Percentiles rank a stretch among this genome's conserved stretches.
Conservation (phyloP, 331 rosid genomes). For the Pyrus hybrid region DNA sequence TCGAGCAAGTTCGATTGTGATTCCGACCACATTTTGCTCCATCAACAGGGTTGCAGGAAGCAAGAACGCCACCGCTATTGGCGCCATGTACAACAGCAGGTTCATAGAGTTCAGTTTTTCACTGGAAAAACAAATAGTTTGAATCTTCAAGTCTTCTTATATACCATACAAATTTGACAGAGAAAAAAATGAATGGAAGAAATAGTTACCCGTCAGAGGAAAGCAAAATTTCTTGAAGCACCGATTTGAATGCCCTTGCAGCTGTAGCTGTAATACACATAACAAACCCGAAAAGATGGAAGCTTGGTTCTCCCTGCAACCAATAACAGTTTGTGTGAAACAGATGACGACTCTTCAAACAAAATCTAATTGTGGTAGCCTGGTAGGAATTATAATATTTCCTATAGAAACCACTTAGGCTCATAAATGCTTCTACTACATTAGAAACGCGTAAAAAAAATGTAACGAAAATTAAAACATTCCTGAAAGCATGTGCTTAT, state of each 20-base stretch:
- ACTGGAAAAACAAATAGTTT: slow-evolving; percentile 8
- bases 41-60: slow-evolving; percentile 50
- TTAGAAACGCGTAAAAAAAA: too few relatives aligned
- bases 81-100: slow-evolving; percentile 60
- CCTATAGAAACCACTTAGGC: too few relatives aligned
- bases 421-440: too few relatives aligned
- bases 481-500: too few relatives aligned
- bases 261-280: slow-evolving; percentile 13
- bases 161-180: not conserved
- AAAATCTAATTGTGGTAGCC: not conserved
- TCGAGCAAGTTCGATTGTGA: slow-evolving; percentile 41
- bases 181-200: not conserved
- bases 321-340: not conserved
- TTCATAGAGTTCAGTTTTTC: slow-evolving; percentile 56
- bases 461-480: too few relatives aligned
- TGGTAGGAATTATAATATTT: too few relatives aligned
- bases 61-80: slow-evolving; percentile 36
- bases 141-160: not conserved
- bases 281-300: slow-evolving; percentile 8
- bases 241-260: slow-evolving; percentile 20
- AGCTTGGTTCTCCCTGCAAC: slow-evolving; percentile 14
- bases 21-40: slow-evolving; percentile 42
- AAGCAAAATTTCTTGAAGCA: slow-evolving; percentile 48
- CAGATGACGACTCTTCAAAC: not conserved
- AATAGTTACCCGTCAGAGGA: slow-evolving; percentile 45